Evolutionary conservation across 495 filamentous ascomycete genomes (phyloP).

Genomic region (Trypethelium eluteriae): DNA sequence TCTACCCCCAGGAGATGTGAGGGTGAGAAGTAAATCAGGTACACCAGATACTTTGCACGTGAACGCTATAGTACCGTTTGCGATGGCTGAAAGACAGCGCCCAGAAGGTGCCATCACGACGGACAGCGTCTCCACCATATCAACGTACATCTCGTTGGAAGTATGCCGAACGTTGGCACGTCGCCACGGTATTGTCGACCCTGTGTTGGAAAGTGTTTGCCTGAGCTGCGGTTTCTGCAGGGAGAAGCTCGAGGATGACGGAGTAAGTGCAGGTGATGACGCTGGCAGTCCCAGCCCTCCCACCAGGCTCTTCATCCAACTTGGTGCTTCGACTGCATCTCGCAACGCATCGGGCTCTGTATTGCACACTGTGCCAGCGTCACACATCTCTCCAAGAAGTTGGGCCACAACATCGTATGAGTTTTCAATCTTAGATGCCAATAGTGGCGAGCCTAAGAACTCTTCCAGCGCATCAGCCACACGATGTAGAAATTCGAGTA

Average conservation of each 20-base stretch:
- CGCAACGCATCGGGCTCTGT: constrained; percentile 90
- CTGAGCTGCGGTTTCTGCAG: constrained; percentile 21
- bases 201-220: constrained; percentile 4
- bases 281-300: constrained; percentile 75
- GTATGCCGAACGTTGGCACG: constrained; percentile 89
- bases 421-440: constrained; percentile 74
- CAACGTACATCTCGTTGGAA: constrained; percentile 94
- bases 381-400: constrained; percentile 90
- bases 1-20: constrained; percentile 58
- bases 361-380: constrained; percentile 80
- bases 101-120: constrained; percentile 88
- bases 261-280: constrained; percentile 40
- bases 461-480: constrained; percentile 91
- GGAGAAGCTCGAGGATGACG: constrained; percentile 13
- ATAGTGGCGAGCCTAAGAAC: constrained; percentile 81
- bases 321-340: constrained; percentile 84
- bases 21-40: constrained; percentile 75
- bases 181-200: constrained; percentile 71
- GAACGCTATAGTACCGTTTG: constrained; percentile 88
- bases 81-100: constrained; percentile 73
- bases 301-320: constrained; percentile 83
- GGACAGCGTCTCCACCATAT: constrained; percentile 81
- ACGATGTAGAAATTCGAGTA: constrained; percentile 90
- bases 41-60: constrained; percentile 91
- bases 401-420: constrained; percentile 94